A percentile compares a stretch with the other conserved stretches of the same genome.
phyloP scores from a whole-genome alignment of 2,329 filamentous ascomycete species.

The Aspergillus amoenus region DNA sequence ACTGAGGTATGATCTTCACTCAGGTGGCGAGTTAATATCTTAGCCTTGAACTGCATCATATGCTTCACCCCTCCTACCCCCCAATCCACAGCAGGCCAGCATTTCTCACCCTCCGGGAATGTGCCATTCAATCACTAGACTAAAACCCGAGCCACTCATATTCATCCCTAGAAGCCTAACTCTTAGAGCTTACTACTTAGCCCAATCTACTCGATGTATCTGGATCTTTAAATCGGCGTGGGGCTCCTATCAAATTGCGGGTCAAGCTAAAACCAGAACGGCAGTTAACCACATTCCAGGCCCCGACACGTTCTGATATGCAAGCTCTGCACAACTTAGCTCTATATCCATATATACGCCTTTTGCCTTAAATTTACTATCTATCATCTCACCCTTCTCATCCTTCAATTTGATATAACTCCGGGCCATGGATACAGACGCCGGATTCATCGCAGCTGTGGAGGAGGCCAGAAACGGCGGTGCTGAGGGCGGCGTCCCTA shows the following conservation, averaged over 20 bases:
- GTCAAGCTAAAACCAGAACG: conserved; percentile 15
- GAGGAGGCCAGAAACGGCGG: conserved; percentile 57
- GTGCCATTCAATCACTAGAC: not conserved
- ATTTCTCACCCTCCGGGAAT: not conserved
- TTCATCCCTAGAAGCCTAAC: not conserved
- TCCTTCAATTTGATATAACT: not conserved
- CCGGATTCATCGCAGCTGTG: conserved; percentile 58
- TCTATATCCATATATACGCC: not conserved
- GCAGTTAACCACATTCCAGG: conserved; percentile 1
- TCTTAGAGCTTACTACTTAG: not conserved
- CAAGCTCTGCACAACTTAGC: not conserved
- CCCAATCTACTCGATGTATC: not conserved
- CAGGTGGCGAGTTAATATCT: too few relatives aligned
- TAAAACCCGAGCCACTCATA: not conserved
- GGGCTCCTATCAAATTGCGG: conserved; percentile 10
- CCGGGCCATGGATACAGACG: conserved; percentile 39
- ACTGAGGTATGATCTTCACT: too few relatives aligned
- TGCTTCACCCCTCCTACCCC: too few relatives aligned
- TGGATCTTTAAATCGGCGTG: not conserved
- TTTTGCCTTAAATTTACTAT: not conserved
- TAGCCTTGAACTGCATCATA: too few relatives aligned
- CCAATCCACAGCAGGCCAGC: not conserved
- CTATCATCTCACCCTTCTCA: conserved; percentile 7
- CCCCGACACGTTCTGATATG: not conserved
- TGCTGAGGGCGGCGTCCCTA: conserved; percentile 59